Base-by-base conservation (phyloP, 2,329 filamentous ascomycete species). In the Apiospora hydei region DNA sequence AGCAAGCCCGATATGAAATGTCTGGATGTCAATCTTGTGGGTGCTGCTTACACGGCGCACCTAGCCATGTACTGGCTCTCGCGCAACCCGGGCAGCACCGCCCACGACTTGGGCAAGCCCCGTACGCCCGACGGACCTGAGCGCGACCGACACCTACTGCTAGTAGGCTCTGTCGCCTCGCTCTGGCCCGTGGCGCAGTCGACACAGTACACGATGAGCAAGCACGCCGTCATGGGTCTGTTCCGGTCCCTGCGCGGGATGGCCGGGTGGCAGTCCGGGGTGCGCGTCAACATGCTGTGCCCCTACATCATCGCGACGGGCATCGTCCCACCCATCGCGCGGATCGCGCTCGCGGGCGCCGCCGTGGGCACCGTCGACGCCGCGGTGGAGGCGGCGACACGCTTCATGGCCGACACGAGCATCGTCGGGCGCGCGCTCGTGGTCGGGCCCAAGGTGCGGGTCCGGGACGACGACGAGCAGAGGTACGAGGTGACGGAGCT, bases 391-490 rank as follows among this genome's bases (percentile, higher is more conserved):
- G 53, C 53, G 16, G 53, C 14, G 16, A 61, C 53, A 26, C 53
- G 26, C 26, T 38, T 61, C 26, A 30, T 61, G 26, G 53, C 53
- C 53, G 26, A 61, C 53, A 21, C 53, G 1, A 11, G 5, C 26
- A 38, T 61, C 26, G 53, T 61, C 26, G 53, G 53, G 26, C 53
- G 53, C 53, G 53, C 53, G 53, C 53, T 61, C 53, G 53, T 61
- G 1, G 26, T 61, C 16, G 53, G 53, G 30, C 53, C 53, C 30
- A 38, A 38, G 53, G 53, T 61, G 53, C 53, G 53, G 16, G 53
- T 61, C 16, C 7, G 6, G 16, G 53, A 61, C 7, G 53, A 61
- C 6, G 16, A 21, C 16, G 16, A 38, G 26, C 26, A 30, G 30
- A 34, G 7, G 30, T 21, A 21, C 16, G 53, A 61, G 30, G 53